phyloP scores from a whole-genome alignment of 2,329 filamentous ascomycete genomes.

The Trichoderma citrinoviride region DNA sequence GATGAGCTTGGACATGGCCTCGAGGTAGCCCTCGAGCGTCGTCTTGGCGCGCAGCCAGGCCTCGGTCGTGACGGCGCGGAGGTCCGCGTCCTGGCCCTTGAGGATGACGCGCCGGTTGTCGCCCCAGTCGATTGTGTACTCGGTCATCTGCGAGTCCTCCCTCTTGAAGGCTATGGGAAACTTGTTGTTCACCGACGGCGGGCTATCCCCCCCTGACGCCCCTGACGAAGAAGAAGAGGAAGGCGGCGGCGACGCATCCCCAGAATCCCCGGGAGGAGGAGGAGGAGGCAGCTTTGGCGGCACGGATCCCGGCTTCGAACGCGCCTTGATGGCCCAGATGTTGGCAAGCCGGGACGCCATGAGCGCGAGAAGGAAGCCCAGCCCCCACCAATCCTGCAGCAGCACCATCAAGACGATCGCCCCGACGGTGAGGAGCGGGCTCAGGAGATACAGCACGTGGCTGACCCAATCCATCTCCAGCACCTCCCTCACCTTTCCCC shows the following conservation, averaged over 20 bases:
- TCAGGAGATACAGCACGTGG: conserved; percentile 48
- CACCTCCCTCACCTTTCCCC: not conserved
- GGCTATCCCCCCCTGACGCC: too few species aligned
- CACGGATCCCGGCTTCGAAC: conserved; percentile 30
- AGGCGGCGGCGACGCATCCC: not conserved
- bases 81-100: conserved; percentile 52
- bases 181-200: too few species aligned
- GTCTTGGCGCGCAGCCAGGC: conserved; percentile 55
- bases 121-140: conserved; percentile 54
- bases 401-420: conserved; percentile 46
- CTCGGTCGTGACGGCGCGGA: conserved; percentile 58
- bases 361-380: conserved; percentile 47
- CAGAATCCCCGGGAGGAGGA: too few species aligned
- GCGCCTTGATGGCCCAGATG: conserved; percentile 54
- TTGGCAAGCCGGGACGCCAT: conserved; percentile 56
- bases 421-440: conserved; percentile 45
- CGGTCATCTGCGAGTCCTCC: conserved; percentile 29
- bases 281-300: conserved; percentile 1
- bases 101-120: conserved; percentile 52
- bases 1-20: conserved; percentile 53
- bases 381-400: conserved; percentile 52
- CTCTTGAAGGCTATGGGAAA: not conserved
- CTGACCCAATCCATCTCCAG: conserved; percentile 46
- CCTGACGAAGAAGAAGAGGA: not conserved
- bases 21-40: conserved; percentile 49